Evolutionary conservation across 2,329 filamentous ascomycete genomes (phyloP), one percentile per base, ranked within the genome.

Genomic region (Chalara sp.): DNA sequence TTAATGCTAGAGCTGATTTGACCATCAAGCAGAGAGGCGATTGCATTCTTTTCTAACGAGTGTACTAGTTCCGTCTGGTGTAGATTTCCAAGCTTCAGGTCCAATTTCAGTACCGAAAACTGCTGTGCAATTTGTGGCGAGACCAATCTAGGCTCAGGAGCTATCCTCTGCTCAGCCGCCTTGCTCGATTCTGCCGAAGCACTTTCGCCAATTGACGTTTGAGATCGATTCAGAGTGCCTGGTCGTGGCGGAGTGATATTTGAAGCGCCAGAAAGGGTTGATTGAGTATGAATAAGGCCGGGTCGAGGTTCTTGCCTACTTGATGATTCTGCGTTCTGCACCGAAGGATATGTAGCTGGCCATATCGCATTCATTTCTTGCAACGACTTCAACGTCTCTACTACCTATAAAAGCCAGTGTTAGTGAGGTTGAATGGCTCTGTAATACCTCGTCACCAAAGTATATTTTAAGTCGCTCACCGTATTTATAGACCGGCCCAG

Each of bases 1-100:
- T 90, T 89, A 65, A 97, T 87, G 66, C 90, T 96, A 55, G 93
- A 89, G 61, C 85, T 86, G 61, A 99, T 96, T 70, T 96, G 96
- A 30, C 90, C 91, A 67, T 97, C 92, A 39, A 99, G 73, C 2
- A 99, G 73, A 1, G 91, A 86, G 1, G 93, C 93, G 54, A 99
- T 87, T 1, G 92, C 96, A 11, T 77, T 78, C 70, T 96, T 97
- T 61, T 97, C 92, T 46, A 99, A 70, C 1, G 93, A 97, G 68
- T 97, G 92, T 6, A 97, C 91, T 13, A 97, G 75, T 63, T 97
- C 91, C 0, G 88, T 80, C 64, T 97, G 93, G 54, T 90, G 87
- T 46, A 96, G 68, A 5, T 87, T 76, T 32, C 92, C 91, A 50
- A 99, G 78, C 70, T 96, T 96, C 51, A 99, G 72, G 67, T 99